Evolutionary conservation across 2,329 filamentous ascomycete genomes (phyloP).

Genomic region (Alternaria arbusti): DNA sequence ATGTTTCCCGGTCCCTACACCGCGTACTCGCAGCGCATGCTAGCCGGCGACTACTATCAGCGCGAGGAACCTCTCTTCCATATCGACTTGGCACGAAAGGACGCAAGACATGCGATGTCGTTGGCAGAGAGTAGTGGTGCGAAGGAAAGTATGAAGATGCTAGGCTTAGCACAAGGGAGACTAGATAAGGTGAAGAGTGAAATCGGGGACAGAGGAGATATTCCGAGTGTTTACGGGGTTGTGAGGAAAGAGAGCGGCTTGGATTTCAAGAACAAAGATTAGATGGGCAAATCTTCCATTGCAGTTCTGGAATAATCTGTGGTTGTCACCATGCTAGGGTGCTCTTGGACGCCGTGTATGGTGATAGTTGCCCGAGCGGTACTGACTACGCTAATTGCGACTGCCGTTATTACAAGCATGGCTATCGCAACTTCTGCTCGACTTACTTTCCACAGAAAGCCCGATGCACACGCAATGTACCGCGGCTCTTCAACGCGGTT

Average conservation of each 20-base stretch:
- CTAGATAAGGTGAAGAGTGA: slow-evolving; percentile 73
- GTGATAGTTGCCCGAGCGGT: slow-evolving; percentile 2
- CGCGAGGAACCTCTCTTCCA: slow-evolving; percentile 81
- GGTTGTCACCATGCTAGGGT: not conserved
- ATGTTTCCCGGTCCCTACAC: slow-evolving; percentile 79
- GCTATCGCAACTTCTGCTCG: not conserved
- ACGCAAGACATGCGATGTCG: slow-evolving; percentile 74
- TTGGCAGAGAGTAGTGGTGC: slow-evolving; percentile 68
- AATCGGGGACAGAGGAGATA: slow-evolving; percentile 73
- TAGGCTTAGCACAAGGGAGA: slow-evolving; percentile 71
- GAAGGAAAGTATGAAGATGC: slow-evolving; percentile 63
- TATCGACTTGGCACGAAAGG: slow-evolving; percentile 83
- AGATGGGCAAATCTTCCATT: not conserved
- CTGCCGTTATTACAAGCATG: not conserved
- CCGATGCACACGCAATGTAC: not conserved
- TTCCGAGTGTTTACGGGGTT: slow-evolving; percentile 82
- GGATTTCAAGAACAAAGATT: slow-evolving; percentile 65
- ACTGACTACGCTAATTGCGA: not conserved
- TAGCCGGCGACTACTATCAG: slow-evolving; percentile 76
- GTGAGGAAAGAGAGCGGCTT: slow-evolving; percentile 76
- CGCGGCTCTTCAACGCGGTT: not conserved
- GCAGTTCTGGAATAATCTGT: not conserved
- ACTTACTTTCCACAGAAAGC: slow-evolving; percentile 1
- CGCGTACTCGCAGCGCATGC: slow-evolving; percentile 77
- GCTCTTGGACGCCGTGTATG: not conserved